Evolutionary conservation across 305 asterid genomes (phyloP), one percentile per base, ranked within the genome.

Genomic region (Fraxinus latifolia): DNA sequence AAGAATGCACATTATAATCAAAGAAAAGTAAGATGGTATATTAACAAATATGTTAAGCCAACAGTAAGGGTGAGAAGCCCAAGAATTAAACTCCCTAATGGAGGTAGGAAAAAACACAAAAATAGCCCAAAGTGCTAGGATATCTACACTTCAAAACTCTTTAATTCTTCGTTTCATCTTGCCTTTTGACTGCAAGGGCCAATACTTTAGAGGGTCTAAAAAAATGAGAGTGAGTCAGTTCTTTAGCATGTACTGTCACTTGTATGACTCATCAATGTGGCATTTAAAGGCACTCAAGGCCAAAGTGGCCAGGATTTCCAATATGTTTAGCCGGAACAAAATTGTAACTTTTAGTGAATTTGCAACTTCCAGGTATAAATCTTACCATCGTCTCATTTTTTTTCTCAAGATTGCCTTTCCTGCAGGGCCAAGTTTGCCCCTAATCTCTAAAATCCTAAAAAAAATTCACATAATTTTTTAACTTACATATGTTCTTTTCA

Each of bases 11-110:
- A 15, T 1, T 7, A 70, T 70, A 67, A 29, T 70, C 75, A 31
- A 32, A 15, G 75, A 70, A 70, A 68, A 31, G 42, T 4, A 70
- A 15, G 39, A 32, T 70, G 9, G 58, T 62, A 42, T 9, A 19
- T 15, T 27, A 53, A 73, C 65, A 32, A 73, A 73, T 72, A 72
- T 53, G 70, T n/a, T 36, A 78, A 1, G 29, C 78, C 78, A 82
- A 32, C 27, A 3, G 27, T 25, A 19, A 77, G 74, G 23, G 33
- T 25, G 33, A 82, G 71, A 15, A 23, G 53, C 12, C 78, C 67
- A 70, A 70, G 76, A 31, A 3, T 32, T 70, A 70, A 70, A 70
- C 25, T 29, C 42, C 33, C 25, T 70, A 15, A 32, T 5, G 3
- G 25, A 32, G 37, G 75, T 37, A 14, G 50, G 53, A 53, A 81